Evolutionary conservation across 768 basidiomycete genomes (phyloP), one percentile per base, ranked within the genome.

Genomic region (Erythrobasidium yunnanense): DNA sequence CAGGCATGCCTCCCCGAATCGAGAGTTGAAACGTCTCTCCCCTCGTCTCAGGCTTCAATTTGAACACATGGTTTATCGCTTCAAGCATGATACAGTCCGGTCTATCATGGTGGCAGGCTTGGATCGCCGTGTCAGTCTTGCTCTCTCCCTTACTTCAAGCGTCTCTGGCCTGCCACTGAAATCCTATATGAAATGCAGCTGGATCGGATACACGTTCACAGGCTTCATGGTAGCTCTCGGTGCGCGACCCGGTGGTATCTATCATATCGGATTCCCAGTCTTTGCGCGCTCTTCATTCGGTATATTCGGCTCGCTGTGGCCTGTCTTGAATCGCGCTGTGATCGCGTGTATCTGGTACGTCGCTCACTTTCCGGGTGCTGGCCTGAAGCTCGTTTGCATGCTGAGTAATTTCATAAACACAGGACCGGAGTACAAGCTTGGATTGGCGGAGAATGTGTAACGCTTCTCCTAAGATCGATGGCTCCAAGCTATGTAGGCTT

Each of bases 51-150:
- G 54, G 7, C 33, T 38, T 56, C 25, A 2, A 56, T 22, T 29
- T 27, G 18, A 46, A 60, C 32, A 60, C 69, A 73, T 74, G 57
- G 57, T 60, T 45, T 20, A 78, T 78, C 51, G 77, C 76, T 4
- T 71, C 73, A 4, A 71, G 71, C 1, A 75, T 75, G 69, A 73
- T 77, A 33, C 62, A 67, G 0, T 68, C 83, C 29, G 84, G 85
- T 2, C 80, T 88, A 30, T 84, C 84, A 0, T 88, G 86, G 86
- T 88, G 86, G 86, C 85, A 88, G 74, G 84, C 87, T 17, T 87
- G 87, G 85, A 80, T 89, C 56, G 87, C 84, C 68, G 85, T 85
- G 54, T 22, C 25, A 33, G 22, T 32, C 30, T 34, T 6, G 29
- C n/a, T 13, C 27, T 34, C 2, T 4, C 23, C n/a, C 23, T 4